Evolutionary conservation across 805 yeast genomes (phyloP).

Genomic region (Tetrapisispora pingtungensis): DNA sequence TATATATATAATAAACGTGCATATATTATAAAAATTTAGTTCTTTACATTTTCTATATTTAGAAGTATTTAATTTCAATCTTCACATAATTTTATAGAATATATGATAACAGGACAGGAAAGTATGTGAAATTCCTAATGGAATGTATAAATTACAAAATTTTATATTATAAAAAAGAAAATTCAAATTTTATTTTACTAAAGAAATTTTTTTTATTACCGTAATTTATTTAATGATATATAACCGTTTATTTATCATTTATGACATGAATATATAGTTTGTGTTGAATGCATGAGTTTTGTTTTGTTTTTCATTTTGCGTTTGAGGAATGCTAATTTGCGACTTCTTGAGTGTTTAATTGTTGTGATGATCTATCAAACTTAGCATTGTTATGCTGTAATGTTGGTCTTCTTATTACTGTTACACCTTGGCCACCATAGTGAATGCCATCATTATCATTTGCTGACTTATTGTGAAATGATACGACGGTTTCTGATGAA

Average conservation of each 20-base stretch:
- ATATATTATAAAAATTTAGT: background rate
- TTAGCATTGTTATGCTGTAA: background rate
- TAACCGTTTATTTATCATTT: background rate
- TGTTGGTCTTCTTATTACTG: slow-evolving; percentile 1
- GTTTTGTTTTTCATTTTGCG: too few relatives aligned
- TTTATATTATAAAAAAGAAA: too few relatives aligned
- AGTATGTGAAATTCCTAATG: too few relatives aligned
- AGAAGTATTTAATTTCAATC: too few relatives aligned
- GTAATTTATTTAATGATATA: background rate
- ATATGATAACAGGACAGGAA: too few relatives aligned
- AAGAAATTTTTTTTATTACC: background rate
- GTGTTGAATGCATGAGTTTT: background rate
- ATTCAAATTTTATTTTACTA: too few relatives aligned
- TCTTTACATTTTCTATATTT: too few relatives aligned
- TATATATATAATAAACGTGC: slow-evolving; percentile 1
- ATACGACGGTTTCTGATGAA: background rate
- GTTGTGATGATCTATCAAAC: background rate
- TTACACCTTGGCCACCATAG: slow-evolving; percentile 3
- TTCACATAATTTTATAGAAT: too few relatives aligned
- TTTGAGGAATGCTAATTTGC: too few relatives aligned
- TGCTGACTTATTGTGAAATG: background rate
- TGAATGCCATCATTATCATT: background rate
- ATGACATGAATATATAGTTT: background rate
- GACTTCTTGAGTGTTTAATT: background rate
- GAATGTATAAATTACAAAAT: too few relatives aligned